phyloP scores from a whole-genome alignment of 345 rosid genomes.

The Eucalyptus virginea region DNA sequence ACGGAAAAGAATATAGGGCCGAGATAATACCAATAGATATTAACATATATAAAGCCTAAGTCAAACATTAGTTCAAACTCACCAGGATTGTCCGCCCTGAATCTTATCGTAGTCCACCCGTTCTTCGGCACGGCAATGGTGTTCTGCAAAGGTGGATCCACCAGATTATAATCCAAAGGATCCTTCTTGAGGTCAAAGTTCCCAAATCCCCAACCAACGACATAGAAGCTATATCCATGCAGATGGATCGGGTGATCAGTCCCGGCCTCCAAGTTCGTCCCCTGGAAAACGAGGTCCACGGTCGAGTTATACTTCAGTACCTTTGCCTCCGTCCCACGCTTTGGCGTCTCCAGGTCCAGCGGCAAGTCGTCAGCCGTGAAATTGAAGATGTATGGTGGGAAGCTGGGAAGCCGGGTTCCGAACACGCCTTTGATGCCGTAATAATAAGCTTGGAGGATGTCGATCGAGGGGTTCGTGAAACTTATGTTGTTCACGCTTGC shows the following conservation, averaged over 20 bases:
- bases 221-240: constrained; percentile 11
- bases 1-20: too few relatives aligned
- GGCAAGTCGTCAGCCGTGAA: constrained; percentile 4
- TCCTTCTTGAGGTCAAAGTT: constrained; percentile 5
- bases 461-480: constrained; percentile 6
- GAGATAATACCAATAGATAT: not conserved
- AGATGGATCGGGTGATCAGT: constrained; percentile 15
- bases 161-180: constrained; percentile 2
- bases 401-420: not conserved
- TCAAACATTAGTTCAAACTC: not conserved
- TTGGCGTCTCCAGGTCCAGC: not conserved
- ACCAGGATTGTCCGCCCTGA: constrained; percentile 18
- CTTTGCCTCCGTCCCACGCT: constrained; percentile 3
- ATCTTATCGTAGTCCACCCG: constrained; percentile 21
- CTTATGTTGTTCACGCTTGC: constrained; percentile 42
- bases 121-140: constrained; percentile 9
- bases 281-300: constrained; percentile 13
- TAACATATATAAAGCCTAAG: not conserved
- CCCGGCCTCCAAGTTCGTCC: constrained; percentile 9
- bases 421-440: constrained; percentile 4
- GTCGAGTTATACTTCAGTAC: not conserved
- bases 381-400: constrained; percentile 1
- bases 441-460: constrained; percentile 31
- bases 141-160: constrained; percentile 14
- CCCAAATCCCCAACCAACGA: constrained; percentile 10